Evolutionary conservation across 2,329 filamentous ascomycete genomes (phyloP).

Genomic region (Claviceps africana): DNA sequence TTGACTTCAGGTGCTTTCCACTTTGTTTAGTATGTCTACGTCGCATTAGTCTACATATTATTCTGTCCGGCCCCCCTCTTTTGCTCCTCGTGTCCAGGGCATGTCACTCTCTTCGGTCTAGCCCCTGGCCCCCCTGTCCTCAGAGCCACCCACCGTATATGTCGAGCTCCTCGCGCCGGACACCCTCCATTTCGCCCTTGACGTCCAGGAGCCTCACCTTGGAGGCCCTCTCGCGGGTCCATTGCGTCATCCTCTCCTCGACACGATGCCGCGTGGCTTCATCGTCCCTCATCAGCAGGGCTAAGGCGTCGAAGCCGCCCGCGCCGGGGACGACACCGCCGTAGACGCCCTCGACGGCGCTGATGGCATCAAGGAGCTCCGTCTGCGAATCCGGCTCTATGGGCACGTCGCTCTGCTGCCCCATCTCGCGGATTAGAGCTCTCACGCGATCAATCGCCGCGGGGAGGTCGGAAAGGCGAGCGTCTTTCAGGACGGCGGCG

Average conservation of each 20-base stretch:
- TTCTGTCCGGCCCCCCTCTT: no score
- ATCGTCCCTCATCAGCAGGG: conserved; percentile 64
- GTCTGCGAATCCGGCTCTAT: conserved; percentile 86
- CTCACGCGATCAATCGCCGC: conserved; percentile 37
- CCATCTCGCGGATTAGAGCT: conserved; percentile 63
- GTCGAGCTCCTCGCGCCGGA: conserved; percentile 29
- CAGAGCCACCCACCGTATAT: conserved; percentile 32
- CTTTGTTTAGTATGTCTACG: no score
- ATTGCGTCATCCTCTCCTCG: conserved; percentile 47
- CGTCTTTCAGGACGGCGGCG: conserved; percentile 45
- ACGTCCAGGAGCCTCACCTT: conserved; percentile 57
- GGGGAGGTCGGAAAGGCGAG: conserved; percentile 27
- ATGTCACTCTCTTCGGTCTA: no score
- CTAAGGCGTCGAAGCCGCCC: conserved; percentile 83
- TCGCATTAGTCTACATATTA: no score
- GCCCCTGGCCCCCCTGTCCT: neutral
- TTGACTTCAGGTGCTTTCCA: no score
- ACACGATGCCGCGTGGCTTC: conserved; percentile 47
- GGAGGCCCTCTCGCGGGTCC: conserved; percentile 45
- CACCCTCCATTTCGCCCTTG: conserved; percentile 59
- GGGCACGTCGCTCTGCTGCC: conserved; percentile 57
- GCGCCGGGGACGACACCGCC: conserved; percentile 90
- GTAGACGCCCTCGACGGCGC: conserved; percentile 60
- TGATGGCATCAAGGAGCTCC: conserved; percentile 63
- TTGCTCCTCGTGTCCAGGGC: no score